Percentiles rank a stretch among this genome's conserved stretches.
Conservation (phyloP, 2,329 filamentous ascomycete genomes). For the Fusarium protoensiforme region DNA sequence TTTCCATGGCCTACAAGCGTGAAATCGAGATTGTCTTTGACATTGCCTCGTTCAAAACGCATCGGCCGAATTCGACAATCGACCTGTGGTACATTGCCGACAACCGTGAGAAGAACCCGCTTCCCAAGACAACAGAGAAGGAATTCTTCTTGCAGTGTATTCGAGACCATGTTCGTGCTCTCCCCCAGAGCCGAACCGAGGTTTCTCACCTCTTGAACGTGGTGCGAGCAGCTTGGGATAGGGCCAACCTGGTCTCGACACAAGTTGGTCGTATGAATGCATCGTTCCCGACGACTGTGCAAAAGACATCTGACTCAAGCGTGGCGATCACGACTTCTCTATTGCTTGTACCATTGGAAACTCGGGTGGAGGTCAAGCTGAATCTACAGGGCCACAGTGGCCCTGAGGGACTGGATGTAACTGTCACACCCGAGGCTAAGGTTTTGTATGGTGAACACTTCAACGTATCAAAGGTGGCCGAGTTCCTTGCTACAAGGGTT, state of each 20-base stretch:
- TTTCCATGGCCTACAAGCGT: constrained; percentile 80
- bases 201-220: constrained; percentile 68
- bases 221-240: constrained; percentile 74
- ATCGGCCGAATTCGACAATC: constrained; percentile 64
- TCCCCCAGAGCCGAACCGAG: constrained; percentile 68
- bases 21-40: constrained; percentile 82
- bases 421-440: constrained; percentile 64
- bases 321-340: constrained; percentile 71
- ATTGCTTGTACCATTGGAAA: constrained; percentile 72
- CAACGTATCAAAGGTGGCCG: constrained; percentile 78
- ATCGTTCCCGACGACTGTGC: constrained; percentile 72
- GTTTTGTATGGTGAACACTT: constrained; percentile 84
- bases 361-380: constrained; percentile 74
- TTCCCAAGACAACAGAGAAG: constrained; percentile 71
- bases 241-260: constrained; percentile 67
- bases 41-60: constrained; percentile 66
- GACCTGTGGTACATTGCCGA: constrained; percentile 77
- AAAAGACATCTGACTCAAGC: constrained; percentile 71
- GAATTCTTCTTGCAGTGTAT: constrained; percentile 82
- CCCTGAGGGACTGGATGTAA: constrained; percentile 64
- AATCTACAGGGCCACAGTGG: constrained; percentile 61
- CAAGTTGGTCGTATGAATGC: constrained; percentile 71
- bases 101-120: constrained; percentile 62
- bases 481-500: constrained; percentile 70
- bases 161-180: constrained; percentile 71